Evolutionary conservation across 2,329 filamentous ascomycete species (phyloP), one percentile per base, ranked within the genome.

Genomic region (Alternaria solani): DNA sequence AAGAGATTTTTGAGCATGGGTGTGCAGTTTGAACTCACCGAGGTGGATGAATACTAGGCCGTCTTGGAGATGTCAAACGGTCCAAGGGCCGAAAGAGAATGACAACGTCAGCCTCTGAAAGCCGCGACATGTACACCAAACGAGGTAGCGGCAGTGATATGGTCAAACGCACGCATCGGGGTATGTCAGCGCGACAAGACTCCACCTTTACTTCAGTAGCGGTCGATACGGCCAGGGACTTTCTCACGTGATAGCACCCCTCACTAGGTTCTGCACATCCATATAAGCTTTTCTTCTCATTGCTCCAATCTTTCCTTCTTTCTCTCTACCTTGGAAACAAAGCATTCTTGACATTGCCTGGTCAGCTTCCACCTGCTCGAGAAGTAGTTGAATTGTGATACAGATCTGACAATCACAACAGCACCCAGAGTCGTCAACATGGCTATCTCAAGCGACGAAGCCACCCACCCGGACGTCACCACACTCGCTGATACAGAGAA

Each of bases 1-100:
- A n/a, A 28, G 8, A 20, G 39, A n/a, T 64, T 64, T 14, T 20
- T 30, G 6, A n/a, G 59, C 16, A 18, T 18, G 38, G 55, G 55
- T n/a, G 46, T 64, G 20, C 38, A 23, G 14, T 58, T 56, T 9
- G 20, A 51, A 14, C 1, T 46, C 14, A 20, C 14, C 12, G 20
- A 4, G 2, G 6, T n/a, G 7, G n/a, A n/a, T n/a, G n/a, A n/a
- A n/a, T n/a, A n/a, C n/a, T n/a, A n/a, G n/a, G n/a, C n/a, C n/a
- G n/a, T n/a, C n/a, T n/a, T 12, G 18, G 16, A 12, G 9, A 4
- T 25, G 4, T 11, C 2, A 2, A 7, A 16, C 4, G 4, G 46
- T n/a, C 14, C 4, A n/a, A 23, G 7, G 20, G 2, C 2, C 30
- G 18, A 23, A 3, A 4, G 3, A 25, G 16, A 1, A 9, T n/a